Percentiles rank a stretch among this genome's conserved stretches.
Conservation (phyloP, 2,329 filamentous ascomycete genomes). For the Thelonectria discophora region DNA sequence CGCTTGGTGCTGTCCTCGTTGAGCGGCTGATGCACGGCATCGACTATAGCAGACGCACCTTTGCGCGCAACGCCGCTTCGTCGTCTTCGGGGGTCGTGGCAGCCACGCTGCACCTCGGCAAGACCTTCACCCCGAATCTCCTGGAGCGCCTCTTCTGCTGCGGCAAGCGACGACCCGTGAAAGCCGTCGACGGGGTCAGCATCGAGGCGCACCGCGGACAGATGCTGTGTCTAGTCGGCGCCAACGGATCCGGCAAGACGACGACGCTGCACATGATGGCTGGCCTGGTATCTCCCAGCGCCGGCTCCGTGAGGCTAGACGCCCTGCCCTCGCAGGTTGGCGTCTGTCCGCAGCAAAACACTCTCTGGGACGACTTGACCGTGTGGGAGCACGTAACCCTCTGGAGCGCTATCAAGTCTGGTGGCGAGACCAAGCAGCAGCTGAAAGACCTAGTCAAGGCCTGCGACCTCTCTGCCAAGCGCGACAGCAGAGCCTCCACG, state of each 20-base stretch:
- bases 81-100: constrained; percentile 24
- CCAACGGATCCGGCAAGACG: constrained; percentile 76
- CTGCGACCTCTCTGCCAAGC: constrained; percentile 69
- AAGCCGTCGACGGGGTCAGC: constrained; percentile 68
- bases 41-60: constrained; percentile 43
- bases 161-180: constrained; percentile 46
- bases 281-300: constrained; percentile 68
- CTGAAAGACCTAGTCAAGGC: constrained; percentile 62
- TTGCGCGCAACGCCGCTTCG: constrained; percentile 32
- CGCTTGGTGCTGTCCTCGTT: constrained; percentile 44
- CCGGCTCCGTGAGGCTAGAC: constrained; percentile 67
- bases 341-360: constrained; percentile 72
- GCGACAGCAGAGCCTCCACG: constrained; percentile 61
- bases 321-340: constrained; percentile 59
- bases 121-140: constrained; percentile 45
- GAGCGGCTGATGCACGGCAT: constrained; percentile 49
- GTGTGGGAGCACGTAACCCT: constrained; percentile 71
- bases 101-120: constrained; percentile 42
- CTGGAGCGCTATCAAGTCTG: constrained; percentile 68
- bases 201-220: constrained; percentile 67
- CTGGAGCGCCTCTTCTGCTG: constrained; percentile 44
- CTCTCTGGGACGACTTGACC: constrained; percentile 72
- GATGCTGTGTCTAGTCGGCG: constrained; percentile 72
- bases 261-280: constrained; percentile 75
- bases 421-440: constrained; percentile 52